Percentiles rank a stretch among this genome's conserved stretches.
Conservation (phyloP, 1,139 yeast genomes). For the Taphrina wiesneri region DNA sequence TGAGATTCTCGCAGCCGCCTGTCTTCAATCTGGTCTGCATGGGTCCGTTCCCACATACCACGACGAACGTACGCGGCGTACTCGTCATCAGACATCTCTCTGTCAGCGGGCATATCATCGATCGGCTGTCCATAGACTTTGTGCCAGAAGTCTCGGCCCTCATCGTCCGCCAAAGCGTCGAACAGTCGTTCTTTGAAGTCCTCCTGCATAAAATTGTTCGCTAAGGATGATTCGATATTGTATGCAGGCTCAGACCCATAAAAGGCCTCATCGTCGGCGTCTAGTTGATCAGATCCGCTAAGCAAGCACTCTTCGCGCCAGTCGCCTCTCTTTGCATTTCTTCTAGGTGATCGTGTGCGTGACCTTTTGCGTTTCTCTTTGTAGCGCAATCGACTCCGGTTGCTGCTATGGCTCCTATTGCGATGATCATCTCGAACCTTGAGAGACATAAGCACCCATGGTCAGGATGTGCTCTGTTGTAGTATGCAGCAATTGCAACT, state of each 20-base stretch:
- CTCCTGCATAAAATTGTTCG: neutral
- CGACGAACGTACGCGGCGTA: constrained; percentile 20
- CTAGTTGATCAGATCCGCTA: neutral
- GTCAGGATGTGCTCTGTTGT: too few relatives aligned
- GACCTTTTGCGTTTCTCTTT: neutral
- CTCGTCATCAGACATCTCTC: constrained; percentile 13
- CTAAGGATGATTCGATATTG: neutral
- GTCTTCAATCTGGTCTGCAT: neutral
- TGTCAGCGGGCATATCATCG: neutral
- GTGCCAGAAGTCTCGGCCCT: constrained; percentile 17
- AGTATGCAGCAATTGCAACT: too few relatives aligned
- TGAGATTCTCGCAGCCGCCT: neutral
- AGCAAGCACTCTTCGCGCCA: neutral
- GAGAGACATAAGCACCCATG: neutral
- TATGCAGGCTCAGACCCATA: constrained; percentile 1
- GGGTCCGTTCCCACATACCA: constrained; percentile 15
- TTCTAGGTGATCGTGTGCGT: neutral
- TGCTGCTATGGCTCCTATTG: neutral
- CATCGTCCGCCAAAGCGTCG: constrained; percentile 22
- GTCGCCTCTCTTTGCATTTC: neutral
- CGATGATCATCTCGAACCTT: neutral
- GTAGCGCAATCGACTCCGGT: neutral
- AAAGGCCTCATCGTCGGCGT: constrained; percentile 16
- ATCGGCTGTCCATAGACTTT: constrained; percentile 8
- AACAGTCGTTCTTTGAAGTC: constrained; percentile 12